Evolutionary conservation across 2,329 filamentous ascomycete genomes (phyloP), one percentile per base, ranked within the genome.

Genomic region (Fusarium sp.): DNA sequence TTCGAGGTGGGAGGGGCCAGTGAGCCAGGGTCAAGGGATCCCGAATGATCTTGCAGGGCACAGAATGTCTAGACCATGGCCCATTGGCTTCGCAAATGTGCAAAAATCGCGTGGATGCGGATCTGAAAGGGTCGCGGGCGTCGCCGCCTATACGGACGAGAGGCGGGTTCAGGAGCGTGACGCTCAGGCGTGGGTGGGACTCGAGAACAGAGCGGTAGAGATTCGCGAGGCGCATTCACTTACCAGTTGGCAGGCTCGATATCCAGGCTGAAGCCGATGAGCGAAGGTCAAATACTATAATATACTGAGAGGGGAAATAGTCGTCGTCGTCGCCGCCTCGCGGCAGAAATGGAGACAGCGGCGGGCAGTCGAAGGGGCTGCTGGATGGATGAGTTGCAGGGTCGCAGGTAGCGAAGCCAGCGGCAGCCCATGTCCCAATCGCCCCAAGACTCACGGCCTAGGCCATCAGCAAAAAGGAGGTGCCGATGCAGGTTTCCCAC

Each of bases 391-490:
- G 64, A 73, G 61, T 71, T 71, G 70, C 69, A 78, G 72, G 71
- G 70, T 76, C 75, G 73, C 67, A 72, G 72, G 73, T 72, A 74
- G 75, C 72, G 73, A 78, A 74, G 75, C 75, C 79, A 76, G 72
- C 71, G 74, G 71, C 74, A 79, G 79, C 78, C 77, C 79, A 79
- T 75, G 71, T 79, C 77, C 79, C 79, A 81, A 80, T 81, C 80
- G 79, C 78, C 77, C 72, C 75, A 70, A 75, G 59, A 71, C 68
- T 78, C 74, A 73, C 73, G 71, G 73, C 71, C 72, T 76, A 79
- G 73, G 77, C 79, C 79, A 81, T 80, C 75, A 77, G 78, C 72
- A 66, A 62, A 31, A 50, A 43, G 62, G 37, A 70, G 30, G 53
- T 44, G 61, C 53, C 43, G 30, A 23, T 58, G 54, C 39, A 58